Conservation (phyloP, 1,284 basidiomycete species). For the Moesziomyces aphidis region DNA sequence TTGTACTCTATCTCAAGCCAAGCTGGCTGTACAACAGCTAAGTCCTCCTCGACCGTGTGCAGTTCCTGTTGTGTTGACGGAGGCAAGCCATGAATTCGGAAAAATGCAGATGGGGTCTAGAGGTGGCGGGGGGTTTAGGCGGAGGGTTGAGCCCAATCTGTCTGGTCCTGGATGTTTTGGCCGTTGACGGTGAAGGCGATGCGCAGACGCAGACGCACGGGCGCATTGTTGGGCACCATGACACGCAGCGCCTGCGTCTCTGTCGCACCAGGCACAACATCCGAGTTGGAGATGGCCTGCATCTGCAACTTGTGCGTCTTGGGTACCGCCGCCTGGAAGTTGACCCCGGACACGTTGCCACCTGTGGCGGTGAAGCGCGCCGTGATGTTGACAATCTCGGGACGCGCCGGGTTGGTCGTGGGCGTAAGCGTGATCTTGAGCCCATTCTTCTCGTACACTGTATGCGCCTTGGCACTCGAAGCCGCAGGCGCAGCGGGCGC, state of each 20-base stretch:
- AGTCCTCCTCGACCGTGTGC: background rate
- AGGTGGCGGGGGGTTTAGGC: background rate
- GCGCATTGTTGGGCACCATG: slow-evolving; percentile 83
- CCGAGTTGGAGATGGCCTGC: slow-evolving; percentile 92
- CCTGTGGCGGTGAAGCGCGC: slow-evolving; percentile 82
- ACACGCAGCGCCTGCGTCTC: slow-evolving; percentile 97
- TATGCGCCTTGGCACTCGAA: slow-evolving; percentile 74
- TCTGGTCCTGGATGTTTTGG: slow-evolving; percentile 85
- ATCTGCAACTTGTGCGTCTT: slow-evolving; percentile 98
- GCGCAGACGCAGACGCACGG: slow-evolving; percentile 84
- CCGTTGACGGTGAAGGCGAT: slow-evolving; percentile 78
- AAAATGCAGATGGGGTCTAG: background rate
- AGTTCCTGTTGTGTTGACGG: background rate
- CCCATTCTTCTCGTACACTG: slow-evolving; percentile 90
- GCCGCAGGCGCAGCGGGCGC: slow-evolving; percentile 64
- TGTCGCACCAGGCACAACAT: slow-evolving; percentile 79
- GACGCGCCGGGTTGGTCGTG: slow-evolving; percentile 79
- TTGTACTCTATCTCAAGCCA: background rate
- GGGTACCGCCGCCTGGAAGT: slow-evolving; percentile 97
- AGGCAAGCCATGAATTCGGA: background rate
- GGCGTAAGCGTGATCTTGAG: slow-evolving; percentile 90
- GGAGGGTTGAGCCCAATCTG: slow-evolving; percentile 74
- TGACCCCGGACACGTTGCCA: slow-evolving; percentile 73
- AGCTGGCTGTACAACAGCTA: background rate
- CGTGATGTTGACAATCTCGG: slow-evolving; percentile 88